Conservation (phyloP, 805 yeast species). For the Komagataella ulmi region DNA sequence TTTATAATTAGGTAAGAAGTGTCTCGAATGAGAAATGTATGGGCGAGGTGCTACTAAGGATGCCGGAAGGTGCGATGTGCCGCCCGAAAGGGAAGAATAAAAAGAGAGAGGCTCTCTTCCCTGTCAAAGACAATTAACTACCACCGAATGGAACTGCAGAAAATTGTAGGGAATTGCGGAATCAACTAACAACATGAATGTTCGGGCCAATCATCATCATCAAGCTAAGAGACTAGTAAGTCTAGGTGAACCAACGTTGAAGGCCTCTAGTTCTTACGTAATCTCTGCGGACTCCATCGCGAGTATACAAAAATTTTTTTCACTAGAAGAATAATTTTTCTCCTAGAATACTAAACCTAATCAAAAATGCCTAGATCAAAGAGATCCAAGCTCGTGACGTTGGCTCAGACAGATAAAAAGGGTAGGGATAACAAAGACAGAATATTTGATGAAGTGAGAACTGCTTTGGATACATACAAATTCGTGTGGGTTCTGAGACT, state of each 20-base stretch:
- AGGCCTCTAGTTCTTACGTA: background rate
- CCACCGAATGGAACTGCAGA: too few relatives aligned
- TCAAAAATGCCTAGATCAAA: constrained; percentile 85
- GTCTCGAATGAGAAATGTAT: background rate
- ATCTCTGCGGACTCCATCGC: background rate
- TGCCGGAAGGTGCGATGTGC: background rate
- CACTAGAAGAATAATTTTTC: background rate
- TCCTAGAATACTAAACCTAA: background rate
- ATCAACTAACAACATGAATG: too few relatives aligned
- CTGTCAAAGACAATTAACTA: too few relatives aligned
- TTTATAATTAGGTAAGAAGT: background rate
- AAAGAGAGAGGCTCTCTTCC: background rate
- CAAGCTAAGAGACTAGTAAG: background rate
- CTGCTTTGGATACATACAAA: constrained; percentile 60
- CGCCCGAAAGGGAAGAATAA: background rate
- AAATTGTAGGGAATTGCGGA: background rate
- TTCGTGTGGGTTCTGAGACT: constrained; percentile 78
- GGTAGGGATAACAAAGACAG: constrained; percentile 87
- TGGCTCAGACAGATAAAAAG: constrained; percentile 93
- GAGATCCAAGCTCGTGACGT: constrained; percentile 89
- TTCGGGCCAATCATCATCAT: too few relatives aligned
- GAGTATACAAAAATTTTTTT: constrained; percentile 2
- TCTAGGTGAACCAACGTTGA: background rate
- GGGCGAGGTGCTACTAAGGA: background rate
- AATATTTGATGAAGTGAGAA: constrained; percentile 83